Conservation (phyloP, 371 early-diverging fungal species). For the Mucor irregularis region DNA sequence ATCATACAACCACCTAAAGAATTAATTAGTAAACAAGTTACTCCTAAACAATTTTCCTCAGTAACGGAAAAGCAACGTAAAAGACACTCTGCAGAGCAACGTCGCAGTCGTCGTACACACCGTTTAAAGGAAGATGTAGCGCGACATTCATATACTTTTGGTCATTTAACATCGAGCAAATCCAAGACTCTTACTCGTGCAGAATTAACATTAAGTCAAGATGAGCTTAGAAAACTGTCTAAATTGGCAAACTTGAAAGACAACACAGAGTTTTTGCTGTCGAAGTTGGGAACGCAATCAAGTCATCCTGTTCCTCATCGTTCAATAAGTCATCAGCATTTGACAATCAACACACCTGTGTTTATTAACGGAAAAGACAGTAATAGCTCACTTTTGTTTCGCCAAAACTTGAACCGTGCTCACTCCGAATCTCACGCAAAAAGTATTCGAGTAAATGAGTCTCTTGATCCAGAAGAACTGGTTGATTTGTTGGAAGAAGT, state of each 20-base stretch:
- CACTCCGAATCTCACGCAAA: constrained; percentile 20
- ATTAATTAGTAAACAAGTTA: too few relatives aligned
- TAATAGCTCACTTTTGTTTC: neutral
- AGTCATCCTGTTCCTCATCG: constrained; percentile 24
- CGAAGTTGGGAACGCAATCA: constrained; percentile 10
- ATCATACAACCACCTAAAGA: neutral
- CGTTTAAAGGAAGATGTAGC: constrained; percentile 9
- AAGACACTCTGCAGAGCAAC: constrained; percentile 29
- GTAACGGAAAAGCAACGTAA: constrained; percentile 16
- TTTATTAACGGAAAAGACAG: too few relatives aligned
- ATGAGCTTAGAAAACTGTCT: constrained; percentile 15
- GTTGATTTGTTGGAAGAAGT: constrained; percentile 6
- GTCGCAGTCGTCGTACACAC: constrained; percentile 4
- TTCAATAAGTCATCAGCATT: constrained; percentile 38
- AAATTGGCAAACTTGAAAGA: neutral
- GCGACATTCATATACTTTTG: constrained; percentile 31
- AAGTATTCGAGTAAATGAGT: constrained; percentile 3
- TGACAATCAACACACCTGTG: constrained; percentile 3
- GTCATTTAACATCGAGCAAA: constrained; percentile 17
- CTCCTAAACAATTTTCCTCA: neutral
- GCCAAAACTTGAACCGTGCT: constrained; percentile 12
- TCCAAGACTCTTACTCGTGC: constrained; percentile 1
- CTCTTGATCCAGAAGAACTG: constrained; percentile 27
- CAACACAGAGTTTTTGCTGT: constrained; percentile 9
- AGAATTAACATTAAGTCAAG: constrained; percentile 8